phyloP scores from a whole-genome alignment of 1,284 basidiomycete genomes.

The Rhodotorula mucilaginosa region DNA sequence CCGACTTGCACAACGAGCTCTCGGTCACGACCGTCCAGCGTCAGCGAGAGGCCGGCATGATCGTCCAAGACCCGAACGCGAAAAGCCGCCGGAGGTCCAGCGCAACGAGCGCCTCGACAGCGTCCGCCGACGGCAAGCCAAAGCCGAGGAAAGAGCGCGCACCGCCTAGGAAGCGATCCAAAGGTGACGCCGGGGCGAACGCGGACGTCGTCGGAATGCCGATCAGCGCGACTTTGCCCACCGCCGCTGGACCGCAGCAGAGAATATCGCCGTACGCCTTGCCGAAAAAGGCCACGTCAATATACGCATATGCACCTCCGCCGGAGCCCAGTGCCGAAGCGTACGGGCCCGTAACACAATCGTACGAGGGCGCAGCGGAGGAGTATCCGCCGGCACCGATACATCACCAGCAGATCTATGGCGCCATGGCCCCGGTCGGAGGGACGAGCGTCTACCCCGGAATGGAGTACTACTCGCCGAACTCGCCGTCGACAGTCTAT shows the following conservation, averaged over 20 bases:
- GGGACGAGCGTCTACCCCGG: background rate
- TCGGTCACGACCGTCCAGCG: conserved; percentile 26
- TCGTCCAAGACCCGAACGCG: conserved; percentile 20
- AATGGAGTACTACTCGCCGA: conserved; percentile 2
- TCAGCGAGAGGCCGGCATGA: conserved; percentile 36
- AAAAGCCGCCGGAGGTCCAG: background rate
- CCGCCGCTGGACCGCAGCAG: too few species aligned
- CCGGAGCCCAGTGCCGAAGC: too few species aligned
- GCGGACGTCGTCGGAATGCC: too few species aligned
- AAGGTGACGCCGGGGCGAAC: background rate
- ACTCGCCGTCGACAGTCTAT: background rate
- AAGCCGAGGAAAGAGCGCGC: background rate
- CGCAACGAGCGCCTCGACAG: background rate
- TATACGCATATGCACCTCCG: too few species aligned
- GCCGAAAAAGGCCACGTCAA: too few species aligned
- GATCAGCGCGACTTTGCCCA: too few species aligned
- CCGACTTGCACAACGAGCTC: conserved; percentile 38
- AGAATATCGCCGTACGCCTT: too few species aligned
- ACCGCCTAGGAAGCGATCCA: background rate
- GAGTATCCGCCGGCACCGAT: background rate
- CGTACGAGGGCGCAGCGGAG: background rate
- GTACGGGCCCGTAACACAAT: background rate
- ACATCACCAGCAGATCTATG: conserved; percentile 5
- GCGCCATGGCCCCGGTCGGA: background rate
- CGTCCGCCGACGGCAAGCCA: conserved; percentile 3